These are phyloP conservation scores for Trametes polyzona DNA, from an alignment of 1,284 basidiomycete species.

Conservation along the genomic window DNA sequence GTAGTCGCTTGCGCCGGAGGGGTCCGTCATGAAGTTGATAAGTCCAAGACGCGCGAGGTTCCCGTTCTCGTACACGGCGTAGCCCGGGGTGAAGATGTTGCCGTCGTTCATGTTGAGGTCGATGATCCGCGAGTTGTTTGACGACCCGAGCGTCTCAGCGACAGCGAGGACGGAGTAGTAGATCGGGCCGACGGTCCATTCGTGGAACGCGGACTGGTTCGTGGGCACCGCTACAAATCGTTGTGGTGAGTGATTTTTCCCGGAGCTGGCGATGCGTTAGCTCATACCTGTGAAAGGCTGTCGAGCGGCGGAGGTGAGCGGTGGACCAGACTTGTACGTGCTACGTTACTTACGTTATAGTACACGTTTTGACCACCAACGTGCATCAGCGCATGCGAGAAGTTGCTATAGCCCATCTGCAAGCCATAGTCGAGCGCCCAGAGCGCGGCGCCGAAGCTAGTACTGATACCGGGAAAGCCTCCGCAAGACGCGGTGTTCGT, in stretches of 20 bases:
- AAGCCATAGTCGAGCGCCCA: constrained; percentile 73
- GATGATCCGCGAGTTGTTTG: constrained; percentile 60
- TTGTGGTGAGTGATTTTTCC: not conserved
- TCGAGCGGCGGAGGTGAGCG: not conserved
- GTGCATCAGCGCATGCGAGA: constrained; percentile 60
- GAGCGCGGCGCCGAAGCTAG: constrained; percentile 68
- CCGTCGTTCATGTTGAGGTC: constrained; percentile 57
- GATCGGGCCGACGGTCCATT: constrained; percentile 68
- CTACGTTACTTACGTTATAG: constrained; percentile 58
- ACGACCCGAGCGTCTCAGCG: constrained; percentile 68
- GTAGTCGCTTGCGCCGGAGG: constrained; percentile 53
- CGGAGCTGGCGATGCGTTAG: too few relatives aligned
- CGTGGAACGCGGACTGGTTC: constrained; percentile 56
- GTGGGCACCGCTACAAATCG: constrained; percentile 54
- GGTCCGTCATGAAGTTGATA: constrained; percentile 70
- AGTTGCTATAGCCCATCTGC: constrained; percentile 64
- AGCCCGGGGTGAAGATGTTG: constrained; percentile 65
- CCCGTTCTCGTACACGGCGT: constrained; percentile 72
- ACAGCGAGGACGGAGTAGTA: constrained; percentile 74
- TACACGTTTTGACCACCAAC: constrained; percentile 67
- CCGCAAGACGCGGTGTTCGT: constrained; percentile 62
- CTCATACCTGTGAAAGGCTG: constrained; percentile 50
- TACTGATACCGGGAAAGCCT: constrained; percentile 56
- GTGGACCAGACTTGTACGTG: too few relatives aligned
- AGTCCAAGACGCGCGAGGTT: constrained; percentile 60